phyloP scores from a whole-genome alignment of 331 rosid species.

The Acacia pycnantha region DNA sequence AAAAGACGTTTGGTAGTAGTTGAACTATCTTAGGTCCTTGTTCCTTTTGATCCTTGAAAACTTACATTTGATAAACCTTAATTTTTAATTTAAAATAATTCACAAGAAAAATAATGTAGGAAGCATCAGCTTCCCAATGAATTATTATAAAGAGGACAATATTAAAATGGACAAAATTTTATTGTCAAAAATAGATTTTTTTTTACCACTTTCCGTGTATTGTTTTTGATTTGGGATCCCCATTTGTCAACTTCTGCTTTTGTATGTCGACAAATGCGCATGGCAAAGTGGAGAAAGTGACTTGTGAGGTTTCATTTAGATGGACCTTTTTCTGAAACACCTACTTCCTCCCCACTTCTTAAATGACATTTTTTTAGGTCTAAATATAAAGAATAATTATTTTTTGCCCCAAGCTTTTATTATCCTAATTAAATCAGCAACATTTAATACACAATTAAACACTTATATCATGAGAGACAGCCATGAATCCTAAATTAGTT shows the following conservation, averaged over 20 bases:
- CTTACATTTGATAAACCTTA: not conserved
- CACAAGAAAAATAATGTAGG: not conserved
- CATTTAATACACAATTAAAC: no score
- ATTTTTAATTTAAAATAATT: not conserved
- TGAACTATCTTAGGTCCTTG: no score
- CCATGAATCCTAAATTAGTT: no score
- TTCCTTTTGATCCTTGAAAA: not conserved
- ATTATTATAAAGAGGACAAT: not conserved
- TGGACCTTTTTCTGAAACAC: not conserved
- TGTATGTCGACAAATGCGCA: not conserved
- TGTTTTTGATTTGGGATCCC: not conserved
- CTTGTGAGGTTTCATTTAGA: not conserved
- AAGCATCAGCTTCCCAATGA: not conserved
- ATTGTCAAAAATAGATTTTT: not conserved
- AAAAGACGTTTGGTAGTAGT: no score
- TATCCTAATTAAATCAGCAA: no score
- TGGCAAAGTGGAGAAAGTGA: not conserved
- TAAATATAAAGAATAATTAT: no score
- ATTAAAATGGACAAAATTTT: not conserved
- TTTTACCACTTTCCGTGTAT: not conserved
- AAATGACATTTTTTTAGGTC: not conserved
- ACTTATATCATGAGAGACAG: rapidly evolving
- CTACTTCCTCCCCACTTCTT: not conserved
- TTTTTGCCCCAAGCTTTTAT: no score
- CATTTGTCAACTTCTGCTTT: no score